These are phyloP conservation scores for Isabelozyma pseudorhagii DNA, from an alignment of 805 yeast species.

Conservation along the genomic window DNA sequence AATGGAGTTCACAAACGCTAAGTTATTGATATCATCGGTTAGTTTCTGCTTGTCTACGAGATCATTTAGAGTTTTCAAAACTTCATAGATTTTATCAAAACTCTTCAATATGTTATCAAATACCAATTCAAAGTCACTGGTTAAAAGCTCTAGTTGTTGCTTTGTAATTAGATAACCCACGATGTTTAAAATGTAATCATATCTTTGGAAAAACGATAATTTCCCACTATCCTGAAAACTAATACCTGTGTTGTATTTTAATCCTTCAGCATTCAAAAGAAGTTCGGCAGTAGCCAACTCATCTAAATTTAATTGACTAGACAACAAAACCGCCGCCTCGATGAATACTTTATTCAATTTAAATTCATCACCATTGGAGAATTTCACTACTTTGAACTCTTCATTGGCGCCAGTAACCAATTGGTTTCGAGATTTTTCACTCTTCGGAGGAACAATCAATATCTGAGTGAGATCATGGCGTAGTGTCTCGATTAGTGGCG, in stretches of 20 bases:
- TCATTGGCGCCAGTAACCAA: conserved; percentile 28
- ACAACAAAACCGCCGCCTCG: conserved; percentile 56
- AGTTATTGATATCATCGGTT: conserved; percentile 47
- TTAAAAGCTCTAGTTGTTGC: conserved; percentile 18
- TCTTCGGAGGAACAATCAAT: conserved; percentile 41
- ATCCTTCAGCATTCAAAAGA: conserved; percentile 44
- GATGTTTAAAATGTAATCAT: conserved; percentile 71
- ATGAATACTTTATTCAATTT: conserved; percentile 66
- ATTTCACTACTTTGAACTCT: conserved; percentile 30
- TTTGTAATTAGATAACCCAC: conserved; percentile 31
- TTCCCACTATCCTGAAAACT: conserved; percentile 59
- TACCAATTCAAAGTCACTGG: conserved; percentile 16
- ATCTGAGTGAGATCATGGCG: conserved; percentile 44
- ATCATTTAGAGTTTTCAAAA: conserved; percentile 54
- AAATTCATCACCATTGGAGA: conserved; percentile 57
- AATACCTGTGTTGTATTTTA: conserved; percentile 43
- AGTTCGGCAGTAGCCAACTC: conserved; percentile 74
- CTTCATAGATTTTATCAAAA: conserved; percentile 55
- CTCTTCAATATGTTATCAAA: conserved; percentile 48
- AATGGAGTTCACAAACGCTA: conserved; percentile 35
- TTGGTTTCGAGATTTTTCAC: conserved; percentile 42
- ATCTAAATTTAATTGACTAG: conserved; percentile 53
- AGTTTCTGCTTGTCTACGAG: conserved; percentile 45
- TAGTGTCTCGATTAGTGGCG: conserved; percentile 26
- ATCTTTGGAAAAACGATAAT: conserved; percentile 63